These are phyloP conservation scores for Podospora didyma DNA, from an alignment of 495 filamentous ascomycete species.

Conservation along the genomic window DNA sequence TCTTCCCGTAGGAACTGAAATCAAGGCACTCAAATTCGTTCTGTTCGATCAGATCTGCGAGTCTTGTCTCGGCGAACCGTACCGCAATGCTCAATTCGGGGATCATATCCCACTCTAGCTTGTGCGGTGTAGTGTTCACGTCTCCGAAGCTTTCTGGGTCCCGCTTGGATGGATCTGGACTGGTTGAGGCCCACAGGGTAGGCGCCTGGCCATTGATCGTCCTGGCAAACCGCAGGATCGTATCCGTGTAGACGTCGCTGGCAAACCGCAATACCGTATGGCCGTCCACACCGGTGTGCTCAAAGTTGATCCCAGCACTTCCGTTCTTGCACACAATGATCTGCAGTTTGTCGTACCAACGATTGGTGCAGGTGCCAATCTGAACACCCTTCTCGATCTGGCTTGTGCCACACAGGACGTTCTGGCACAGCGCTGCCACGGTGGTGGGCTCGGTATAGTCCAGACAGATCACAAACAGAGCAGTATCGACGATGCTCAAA, in stretches of 20 bases:
- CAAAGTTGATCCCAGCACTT: slow-evolving; percentile 96
- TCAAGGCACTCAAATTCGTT: slow-evolving; percentile 94
- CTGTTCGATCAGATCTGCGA: slow-evolving; percentile 93
- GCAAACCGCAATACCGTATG: slow-evolving; percentile 96
- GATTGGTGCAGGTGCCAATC: slow-evolving; percentile 94
- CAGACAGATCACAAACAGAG: slow-evolving; percentile 86
- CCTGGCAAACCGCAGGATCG: slow-evolving; percentile 90
- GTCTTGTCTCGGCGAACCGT: slow-evolving; percentile 89
- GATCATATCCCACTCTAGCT: slow-evolving; percentile 96
- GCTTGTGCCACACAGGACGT: slow-evolving; percentile 96
- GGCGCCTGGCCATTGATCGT: slow-evolving; percentile 96
- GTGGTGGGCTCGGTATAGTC: slow-evolving; percentile 84
- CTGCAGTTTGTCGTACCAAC: slow-evolving; percentile 99
- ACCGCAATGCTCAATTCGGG: slow-evolving; percentile 89
- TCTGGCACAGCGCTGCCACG: slow-evolving; percentile 80
- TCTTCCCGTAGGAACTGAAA: slow-evolving; percentile 87
- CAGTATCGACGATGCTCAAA: slow-evolving; percentile 88
- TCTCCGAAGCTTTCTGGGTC: slow-evolving; percentile 93
- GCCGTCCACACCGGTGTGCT: slow-evolving; percentile 96
- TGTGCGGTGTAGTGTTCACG: slow-evolving; percentile 89
- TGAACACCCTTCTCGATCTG: slow-evolving; percentile 90
- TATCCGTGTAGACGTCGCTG: slow-evolving; percentile 95
- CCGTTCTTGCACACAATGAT: slow-evolving; percentile 99
- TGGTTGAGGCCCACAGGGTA: slow-evolving; percentile 83
- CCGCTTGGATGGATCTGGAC: slow-evolving; percentile 89